Evolutionary conservation across 2,329 filamentous ascomycete species (phyloP), one percentile per base, ranked within the genome.

Genomic region (Diaporthe sp.): DNA sequence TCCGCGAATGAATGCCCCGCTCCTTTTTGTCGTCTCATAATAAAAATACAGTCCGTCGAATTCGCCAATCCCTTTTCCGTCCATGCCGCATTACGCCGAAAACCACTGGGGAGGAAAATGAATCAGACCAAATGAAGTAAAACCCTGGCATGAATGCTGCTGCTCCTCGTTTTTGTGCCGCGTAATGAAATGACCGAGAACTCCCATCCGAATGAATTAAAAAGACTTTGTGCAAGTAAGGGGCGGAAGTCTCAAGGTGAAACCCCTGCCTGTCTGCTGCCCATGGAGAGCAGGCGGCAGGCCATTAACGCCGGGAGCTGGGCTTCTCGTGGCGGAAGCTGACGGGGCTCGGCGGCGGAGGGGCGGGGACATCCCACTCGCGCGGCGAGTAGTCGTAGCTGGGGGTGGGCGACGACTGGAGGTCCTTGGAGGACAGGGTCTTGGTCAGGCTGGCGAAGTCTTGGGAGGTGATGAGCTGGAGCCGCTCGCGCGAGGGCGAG

Each of bases 281-380:
- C 51, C 31, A 55, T 6, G 65, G n/a, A 53, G 28, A 55, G 8
- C 37, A 49, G 22, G 22, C 5, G 39, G 42, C 49, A 37, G 25
- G 31, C 31, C 28, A 55, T 74, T 39, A 70, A 28, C 70, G 70
- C 13, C 73, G 74, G n/a, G 49, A 68, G 25, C 44, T 58, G 31
- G 57, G 39, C 53, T 74, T 76, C 53, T 77, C 76, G 37, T 76
- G 74, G 58, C 89, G 87, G 80, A 92, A 92, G 83, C 89, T 90
- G 80, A 93, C 89, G 10, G 91, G 91, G 79, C 89, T 92, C 17
- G 91, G 90, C 28, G 91, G 91, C 17, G 91, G 91, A 55, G 91
- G 90, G 19, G 91, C 90, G n/a, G 91, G 91, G 28, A 92, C 90
- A 44, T 87, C 86, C 84, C 92, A 93, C 82, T 92, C 91, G 75